Conservation (phyloP, 768 basidiomycete genomes). For the Trametes cubensis region DNA sequence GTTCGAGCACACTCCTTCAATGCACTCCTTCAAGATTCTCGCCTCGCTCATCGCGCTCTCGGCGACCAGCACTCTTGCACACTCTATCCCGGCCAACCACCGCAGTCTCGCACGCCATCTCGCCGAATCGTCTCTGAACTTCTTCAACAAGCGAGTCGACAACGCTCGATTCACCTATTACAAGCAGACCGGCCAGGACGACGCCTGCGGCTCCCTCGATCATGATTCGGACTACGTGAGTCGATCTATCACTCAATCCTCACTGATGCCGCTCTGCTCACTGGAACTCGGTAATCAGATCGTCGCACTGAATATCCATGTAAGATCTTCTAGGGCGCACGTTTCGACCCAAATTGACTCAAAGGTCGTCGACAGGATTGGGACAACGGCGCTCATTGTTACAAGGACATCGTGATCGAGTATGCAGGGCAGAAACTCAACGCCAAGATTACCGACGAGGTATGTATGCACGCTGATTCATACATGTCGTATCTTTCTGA, state of each 20-base stretch:
- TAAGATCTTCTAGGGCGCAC: slow-evolving; percentile 13
- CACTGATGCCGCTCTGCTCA: not conserved
- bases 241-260: not conserved
- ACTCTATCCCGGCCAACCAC: no score
- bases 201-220: slow-evolving; percentile 21
- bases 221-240: slow-evolving; percentile 18
- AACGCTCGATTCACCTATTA: slow-evolving; percentile 18
- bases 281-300: slow-evolving; percentile 40
- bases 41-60: no score
- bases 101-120: no score
- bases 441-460: slow-evolving; percentile 67
- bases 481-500: not conserved
- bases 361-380: slow-evolving; percentile 50
- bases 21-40: no score
- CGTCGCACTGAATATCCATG: slow-evolving; percentile 46
- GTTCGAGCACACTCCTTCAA: no score
- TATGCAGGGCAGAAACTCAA: slow-evolving; percentile 55
- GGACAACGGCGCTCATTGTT: slow-evolving; percentile 53
- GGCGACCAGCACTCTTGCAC: no score
- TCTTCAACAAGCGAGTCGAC: slow-evolving; percentile 10
- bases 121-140: no score
- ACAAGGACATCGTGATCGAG: slow-evolving; percentile 60
- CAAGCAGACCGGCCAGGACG: slow-evolving; percentile 2
- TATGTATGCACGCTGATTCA: slow-evolving; percentile 24
- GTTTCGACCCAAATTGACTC: not conserved